Evolutionary conservation across 73 alveolate genomes (phyloP).

Genomic region (Uronychia binucleata): DNA sequence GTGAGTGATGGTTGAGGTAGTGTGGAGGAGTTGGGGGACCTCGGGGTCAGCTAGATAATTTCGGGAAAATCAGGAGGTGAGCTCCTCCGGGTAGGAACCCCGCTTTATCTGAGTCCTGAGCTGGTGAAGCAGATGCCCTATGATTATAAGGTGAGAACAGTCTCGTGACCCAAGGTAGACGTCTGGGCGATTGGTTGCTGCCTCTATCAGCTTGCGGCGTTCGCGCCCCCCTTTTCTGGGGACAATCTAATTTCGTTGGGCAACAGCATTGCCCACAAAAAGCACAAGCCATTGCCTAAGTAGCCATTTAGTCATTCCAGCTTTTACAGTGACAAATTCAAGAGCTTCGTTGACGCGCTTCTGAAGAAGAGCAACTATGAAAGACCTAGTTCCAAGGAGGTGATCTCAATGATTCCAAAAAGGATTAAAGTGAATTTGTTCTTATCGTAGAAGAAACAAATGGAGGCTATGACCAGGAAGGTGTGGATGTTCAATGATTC

Average conservation of each 20-base stretch:
- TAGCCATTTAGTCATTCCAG: not conserved
- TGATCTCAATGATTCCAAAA: slow-evolving; percentile 5
- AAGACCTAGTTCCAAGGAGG: slow-evolving; percentile 16
- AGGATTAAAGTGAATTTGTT: slow-evolving; percentile 6
- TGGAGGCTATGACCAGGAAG: slow-evolving; percentile 11
- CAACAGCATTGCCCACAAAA: slow-evolving; percentile 60
- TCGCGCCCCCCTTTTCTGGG: slow-evolving; percentile 85
- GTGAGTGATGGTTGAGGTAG: slow-evolving; percentile 70
- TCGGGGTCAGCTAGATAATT: slow-evolving; percentile 9
- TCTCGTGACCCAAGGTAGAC: slow-evolving; percentile 16
- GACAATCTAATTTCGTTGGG: slow-evolving; percentile 76
- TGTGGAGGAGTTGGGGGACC: slow-evolving; percentile 23
- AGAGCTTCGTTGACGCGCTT: slow-evolving; percentile 5
- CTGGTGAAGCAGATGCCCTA: slow-evolving; percentile 81
- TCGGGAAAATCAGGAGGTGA: slow-evolving; percentile 29
- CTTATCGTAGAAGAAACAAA: slow-evolving; percentile 10
- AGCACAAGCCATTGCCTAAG: slow-evolving; percentile 72
- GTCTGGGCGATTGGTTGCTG: slow-evolving; percentile 90
- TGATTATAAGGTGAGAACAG: slow-evolving; percentile 63
- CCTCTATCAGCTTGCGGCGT: slow-evolving; percentile 71
- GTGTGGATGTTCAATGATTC: slow-evolving; percentile 1
- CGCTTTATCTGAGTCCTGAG: slow-evolving; percentile 86
- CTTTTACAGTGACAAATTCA: slow-evolving; percentile 16
- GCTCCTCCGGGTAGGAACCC: slow-evolving; percentile 82
- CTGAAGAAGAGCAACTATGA: not conserved